Evolutionary conservation across 225 moss, liverwort and hornwort genomes (phyloP), one percentile per base, ranked within the genome.

Genomic region (Polytrichum commune): DNA sequence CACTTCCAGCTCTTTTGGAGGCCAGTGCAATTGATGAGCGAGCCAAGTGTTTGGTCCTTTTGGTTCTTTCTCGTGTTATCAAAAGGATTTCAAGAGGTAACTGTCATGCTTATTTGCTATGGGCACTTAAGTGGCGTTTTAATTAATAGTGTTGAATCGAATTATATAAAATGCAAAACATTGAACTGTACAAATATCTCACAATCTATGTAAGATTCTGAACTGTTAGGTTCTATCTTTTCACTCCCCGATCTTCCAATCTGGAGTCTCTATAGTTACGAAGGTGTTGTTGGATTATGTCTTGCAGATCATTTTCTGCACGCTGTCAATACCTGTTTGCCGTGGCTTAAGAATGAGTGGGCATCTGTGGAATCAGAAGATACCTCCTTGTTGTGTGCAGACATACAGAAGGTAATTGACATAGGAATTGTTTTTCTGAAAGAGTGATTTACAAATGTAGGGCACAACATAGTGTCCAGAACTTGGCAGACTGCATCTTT

Each of bases 291-390:
- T 58, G 27, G 8, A 63, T 13, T 63, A 27, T 23, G 18, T 13
- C 13, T 29, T 58, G 72, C 82, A 92, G 92, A 77, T 75, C 57
- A 53, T 78, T 64, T 68, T 64, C 8, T 66, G 67, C 27, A 71
- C 13, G 32, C 91, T 22, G 71, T 88, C 4, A 68, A 85, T 75
- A 69, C 82, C 69, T 80, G 85, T 66, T 74, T 90, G 33, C 73
- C 74, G 32, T 95, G 93, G 93, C 81, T 95, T 13, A 80, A 67
- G 78, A 86, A 83, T 57, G 88, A 95, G 57, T 85, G 90, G 82
- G 75, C 80, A 69, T 62, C 63, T 20, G 30, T 84, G 62, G 80
- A 82, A 27, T 83, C 82, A 66, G 46, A 46, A 46, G 78, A 76
- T 64, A 81, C 71, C 18, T 73, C 38, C 24, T 62, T 78, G 1